Conservation (phyloP, 1,284 basidiomycete genomes). For the Anthracocystis panici-leucophaei region DNA sequence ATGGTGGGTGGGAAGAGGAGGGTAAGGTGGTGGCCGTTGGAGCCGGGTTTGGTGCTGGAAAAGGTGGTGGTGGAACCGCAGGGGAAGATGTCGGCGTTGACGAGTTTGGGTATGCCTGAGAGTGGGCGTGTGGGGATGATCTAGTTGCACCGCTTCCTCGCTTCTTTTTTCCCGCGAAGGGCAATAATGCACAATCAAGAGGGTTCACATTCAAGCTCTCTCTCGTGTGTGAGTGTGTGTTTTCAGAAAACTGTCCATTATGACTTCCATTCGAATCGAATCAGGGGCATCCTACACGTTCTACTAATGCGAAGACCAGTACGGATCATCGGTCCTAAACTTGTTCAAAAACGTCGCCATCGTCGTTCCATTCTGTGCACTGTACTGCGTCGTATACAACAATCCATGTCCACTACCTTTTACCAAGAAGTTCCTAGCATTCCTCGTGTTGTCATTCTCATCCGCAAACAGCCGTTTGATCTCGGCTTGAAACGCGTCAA, state of each 20-base stretch:
- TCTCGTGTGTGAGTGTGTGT: not conserved
- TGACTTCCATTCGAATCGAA: not conserved
- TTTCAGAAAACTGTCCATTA: not conserved
- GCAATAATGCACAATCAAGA: not conserved
- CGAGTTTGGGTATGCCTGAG: constrained; percentile 28
- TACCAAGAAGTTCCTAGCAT: constrained; percentile 31
- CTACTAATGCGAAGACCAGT: constrained; percentile 29
- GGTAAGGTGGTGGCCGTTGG: constrained; percentile 34
- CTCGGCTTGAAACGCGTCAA: constrained; percentile 13
- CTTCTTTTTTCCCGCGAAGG: no score
- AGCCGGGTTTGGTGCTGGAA: constrained; percentile 31
- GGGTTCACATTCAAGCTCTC: not conserved
- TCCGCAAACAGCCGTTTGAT: constrained; percentile 16
- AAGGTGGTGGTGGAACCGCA: constrained; percentile 30
- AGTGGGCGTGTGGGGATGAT: constrained; percentile 23
- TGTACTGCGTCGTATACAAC: constrained; percentile 26
- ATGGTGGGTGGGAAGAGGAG: constrained; percentile 1
- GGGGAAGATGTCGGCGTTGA: constrained; percentile 2
- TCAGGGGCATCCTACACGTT: not conserved
- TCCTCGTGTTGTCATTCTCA: constrained; percentile 18
- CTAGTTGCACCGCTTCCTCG: not conserved
- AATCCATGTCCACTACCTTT: constrained; percentile 20
- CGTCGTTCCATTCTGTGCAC: constrained; percentile 25
- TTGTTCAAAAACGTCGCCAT: constrained; percentile 35
- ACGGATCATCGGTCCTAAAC: constrained; percentile 33